Conservation (phyloP, 495 filamentous ascomycete genomes). For the Aspergillus mulundensis region DNA sequence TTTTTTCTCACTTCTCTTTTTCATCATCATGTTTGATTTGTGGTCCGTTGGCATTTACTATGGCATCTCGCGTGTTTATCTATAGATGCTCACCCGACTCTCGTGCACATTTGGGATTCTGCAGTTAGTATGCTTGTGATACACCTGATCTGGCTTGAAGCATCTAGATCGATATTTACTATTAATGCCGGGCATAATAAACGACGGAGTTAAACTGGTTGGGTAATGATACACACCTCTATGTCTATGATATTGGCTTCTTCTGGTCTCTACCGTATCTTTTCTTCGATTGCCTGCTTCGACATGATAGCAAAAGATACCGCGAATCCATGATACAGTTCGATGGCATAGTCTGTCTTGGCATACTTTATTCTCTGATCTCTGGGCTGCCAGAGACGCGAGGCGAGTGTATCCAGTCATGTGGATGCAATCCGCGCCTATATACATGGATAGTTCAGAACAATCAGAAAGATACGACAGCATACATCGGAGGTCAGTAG, state of each 20-base stretch:
- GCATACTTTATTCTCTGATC: not conserved
- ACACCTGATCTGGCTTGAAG: not conserved
- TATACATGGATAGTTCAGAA: not conserved
- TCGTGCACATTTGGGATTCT: not conserved
- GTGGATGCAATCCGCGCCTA: not conserved
- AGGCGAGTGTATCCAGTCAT: not conserved
- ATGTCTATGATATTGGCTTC: no score
- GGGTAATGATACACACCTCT: constrained; percentile 14
- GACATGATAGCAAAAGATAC: no score
- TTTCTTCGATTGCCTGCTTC: no score
- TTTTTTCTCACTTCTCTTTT: not conserved
- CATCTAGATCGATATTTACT: not conserved
- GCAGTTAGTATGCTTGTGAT: not conserved
- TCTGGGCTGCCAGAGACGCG: constrained; percentile 3
- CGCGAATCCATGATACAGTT: not conserved
- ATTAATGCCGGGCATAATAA: not conserved
- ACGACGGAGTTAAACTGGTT: not conserved
- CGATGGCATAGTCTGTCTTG: not conserved
- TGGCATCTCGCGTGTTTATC: not conserved
- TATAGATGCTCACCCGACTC: not conserved
- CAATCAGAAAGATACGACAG: not conserved
- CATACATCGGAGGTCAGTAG: constrained; percentile 2
- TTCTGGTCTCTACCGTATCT: no score
- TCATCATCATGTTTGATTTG: not conserved
- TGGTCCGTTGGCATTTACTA: not conserved